These are phyloP conservation scores for Phytophthora agathidicida DNA, from an alignment of 352 stramenopile species.

Conservation along the genomic window DNA sequence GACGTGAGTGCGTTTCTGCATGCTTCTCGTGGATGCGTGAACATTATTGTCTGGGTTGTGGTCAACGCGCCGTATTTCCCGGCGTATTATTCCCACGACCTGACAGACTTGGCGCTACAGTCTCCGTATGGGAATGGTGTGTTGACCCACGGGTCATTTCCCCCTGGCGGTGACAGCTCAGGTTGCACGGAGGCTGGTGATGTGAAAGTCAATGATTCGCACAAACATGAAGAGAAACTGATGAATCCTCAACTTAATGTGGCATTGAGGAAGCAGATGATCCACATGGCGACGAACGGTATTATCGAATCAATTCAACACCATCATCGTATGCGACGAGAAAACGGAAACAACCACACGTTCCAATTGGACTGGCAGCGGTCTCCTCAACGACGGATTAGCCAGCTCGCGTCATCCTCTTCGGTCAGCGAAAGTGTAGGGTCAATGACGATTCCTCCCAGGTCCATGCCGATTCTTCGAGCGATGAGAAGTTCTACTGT, in stretches of 20 bases:
- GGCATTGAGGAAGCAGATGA: slow-evolving; percentile 85
- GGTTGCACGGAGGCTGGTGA: slow-evolving; percentile 24
- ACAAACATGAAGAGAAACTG: slow-evolving; percentile 43
- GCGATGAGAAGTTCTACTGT: slow-evolving; percentile 63
- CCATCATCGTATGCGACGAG: slow-evolving; percentile 69
- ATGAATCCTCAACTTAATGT: slow-evolving; percentile 89
- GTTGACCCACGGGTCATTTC: slow-evolving; percentile 20
- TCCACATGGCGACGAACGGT: slow-evolving; percentile 88
- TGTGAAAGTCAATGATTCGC: slow-evolving; percentile 7
- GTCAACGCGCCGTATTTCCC: slow-evolving; percentile 73
- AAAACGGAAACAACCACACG: slow-evolving; percentile 80
- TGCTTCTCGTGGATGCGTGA: slow-evolving; percentile 74
- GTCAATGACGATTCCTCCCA: slow-evolving; percentile 37
- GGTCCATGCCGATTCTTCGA: slow-evolving; percentile 32
- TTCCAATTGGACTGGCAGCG: slow-evolving; percentile 84
- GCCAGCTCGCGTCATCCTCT: slow-evolving; percentile 50
- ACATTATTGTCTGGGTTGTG: slow-evolving; percentile 88
- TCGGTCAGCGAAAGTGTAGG: slow-evolving; percentile 39
- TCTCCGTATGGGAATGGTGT: slow-evolving; percentile 17
- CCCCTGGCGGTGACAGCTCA: slow-evolving; percentile 15
- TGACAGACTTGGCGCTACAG: slow-evolving; percentile 6
- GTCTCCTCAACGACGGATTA: slow-evolving; percentile 61
- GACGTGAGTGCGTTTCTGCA: slow-evolving; percentile 83
- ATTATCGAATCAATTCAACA: slow-evolving; percentile 90
- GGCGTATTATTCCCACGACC: slow-evolving; percentile 36